Conservation (phyloP, 2,329 filamentous ascomycete species). For the Fusarium sterilihyphosum region DNA sequence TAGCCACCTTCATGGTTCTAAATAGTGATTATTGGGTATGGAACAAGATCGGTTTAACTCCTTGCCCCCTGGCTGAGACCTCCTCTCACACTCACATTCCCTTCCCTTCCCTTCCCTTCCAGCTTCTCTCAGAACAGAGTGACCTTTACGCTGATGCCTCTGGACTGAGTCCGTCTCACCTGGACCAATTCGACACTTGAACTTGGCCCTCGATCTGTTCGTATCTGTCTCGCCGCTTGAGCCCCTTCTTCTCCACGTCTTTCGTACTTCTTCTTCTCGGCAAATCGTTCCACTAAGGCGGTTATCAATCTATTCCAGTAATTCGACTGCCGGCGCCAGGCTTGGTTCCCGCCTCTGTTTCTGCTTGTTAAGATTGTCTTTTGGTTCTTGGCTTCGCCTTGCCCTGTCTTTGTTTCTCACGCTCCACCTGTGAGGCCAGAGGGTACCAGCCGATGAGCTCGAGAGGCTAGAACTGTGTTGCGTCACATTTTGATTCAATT, state of each 20-base stretch:
- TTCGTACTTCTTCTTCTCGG: conserved; percentile 15
- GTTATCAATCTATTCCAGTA: conserved; percentile 14
- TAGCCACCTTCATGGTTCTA: not conserved
- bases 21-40: conserved; percentile 4
- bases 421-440: conserved; percentile 17
- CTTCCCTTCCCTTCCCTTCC: not conserved
- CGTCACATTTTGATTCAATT: conserved; percentile 9
- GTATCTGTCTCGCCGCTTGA: conserved; percentile 34
- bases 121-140: not conserved
- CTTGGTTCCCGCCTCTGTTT: conserved; percentile 29
- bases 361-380: conserved; percentile 1
- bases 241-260: conserved; percentile 31
- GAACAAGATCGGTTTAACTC: conserved; percentile 26
- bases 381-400: conserved; percentile 18
- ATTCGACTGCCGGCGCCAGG: conserved; percentile 34
- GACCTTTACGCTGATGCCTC: conserved; percentile 19
- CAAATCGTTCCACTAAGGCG: conserved; percentile 28
- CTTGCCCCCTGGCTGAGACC: conserved; percentile 22
- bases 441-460: not conserved
- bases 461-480: not conserved
- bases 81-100: not conserved
- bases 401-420: conserved; percentile 6
- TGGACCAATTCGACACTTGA: conserved; percentile 30
- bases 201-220: conserved; percentile 34
- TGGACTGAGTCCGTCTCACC: conserved; percentile 29